phyloP scores from a whole-genome alignment of 2,329 filamentous ascomycete genomes.

The Ophiostoma montium region DNA sequence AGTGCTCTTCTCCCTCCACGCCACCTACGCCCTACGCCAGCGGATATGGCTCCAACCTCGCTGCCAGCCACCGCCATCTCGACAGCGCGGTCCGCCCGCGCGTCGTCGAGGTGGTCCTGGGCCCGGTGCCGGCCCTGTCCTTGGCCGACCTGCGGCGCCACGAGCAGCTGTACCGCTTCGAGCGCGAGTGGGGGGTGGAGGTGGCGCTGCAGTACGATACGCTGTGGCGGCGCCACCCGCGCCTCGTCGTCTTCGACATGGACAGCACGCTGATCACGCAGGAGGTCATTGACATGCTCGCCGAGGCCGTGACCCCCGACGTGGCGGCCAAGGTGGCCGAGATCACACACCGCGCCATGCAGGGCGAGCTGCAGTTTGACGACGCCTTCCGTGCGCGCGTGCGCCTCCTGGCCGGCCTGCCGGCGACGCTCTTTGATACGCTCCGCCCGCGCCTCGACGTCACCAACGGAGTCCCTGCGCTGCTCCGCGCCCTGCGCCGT shows the following conservation, averaged over 20 bases:
- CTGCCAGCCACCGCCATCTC: slow-evolving; percentile 50
- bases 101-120: slow-evolving; percentile 53
- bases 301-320: slow-evolving; percentile 57
- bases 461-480: slow-evolving; percentile 63
- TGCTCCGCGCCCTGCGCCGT: slow-evolving; percentile 60
- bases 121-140: slow-evolving; percentile 45
- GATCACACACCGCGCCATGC: slow-evolving; percentile 90
- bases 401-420: slow-evolving; percentile 65
- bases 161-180: slow-evolving; percentile 69
- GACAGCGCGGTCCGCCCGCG: slow-evolving; percentile 44
- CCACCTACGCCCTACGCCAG: not conserved
- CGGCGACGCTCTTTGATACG: slow-evolving; percentile 63
- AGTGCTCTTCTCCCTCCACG: not conserved
- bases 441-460: slow-evolving; percentile 64
- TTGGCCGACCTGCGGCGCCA: slow-evolving; percentile 62
- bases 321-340: slow-evolving; percentile 70
- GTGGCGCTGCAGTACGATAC: slow-evolving; percentile 62
- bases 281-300: slow-evolving; percentile 93
- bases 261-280: slow-evolving; percentile 94
- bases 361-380: slow-evolving; percentile 87
- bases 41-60: slow-evolving; percentile 29
- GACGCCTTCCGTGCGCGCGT: slow-evolving; percentile 70
- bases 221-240: slow-evolving; percentile 64
- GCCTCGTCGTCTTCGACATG: slow-evolving; percentile 95
- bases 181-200: slow-evolving; percentile 81